Evolutionary conservation across 805 yeast species (phyloP).

Genomic region (Wickerhamiella domercqiae): DNA sequence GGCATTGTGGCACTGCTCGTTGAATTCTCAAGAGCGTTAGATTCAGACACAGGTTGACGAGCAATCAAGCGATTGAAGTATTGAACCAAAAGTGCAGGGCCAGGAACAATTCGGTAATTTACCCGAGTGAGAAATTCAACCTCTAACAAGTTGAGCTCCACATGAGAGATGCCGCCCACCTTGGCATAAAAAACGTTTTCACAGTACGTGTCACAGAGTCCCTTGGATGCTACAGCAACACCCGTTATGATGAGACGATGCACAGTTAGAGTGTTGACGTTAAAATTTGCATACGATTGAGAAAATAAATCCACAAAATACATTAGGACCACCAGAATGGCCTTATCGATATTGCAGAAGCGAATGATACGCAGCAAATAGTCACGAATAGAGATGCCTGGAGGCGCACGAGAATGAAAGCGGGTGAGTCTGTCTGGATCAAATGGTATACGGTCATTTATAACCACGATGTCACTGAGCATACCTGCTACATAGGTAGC

Average conservation of each 20-base stretch:
- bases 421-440: slow-evolving; percentile 44
- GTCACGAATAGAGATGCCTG: slow-evolving; percentile 64
- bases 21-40: not conserved
- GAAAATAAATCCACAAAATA: slow-evolving; percentile 81
- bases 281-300: slow-evolving; percentile 61
- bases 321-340: slow-evolving; percentile 66
- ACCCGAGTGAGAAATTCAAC: slow-evolving; percentile 73
- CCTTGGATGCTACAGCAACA: slow-evolving; percentile 74
- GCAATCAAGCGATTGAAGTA: slow-evolving; percentile 24
- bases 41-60: slow-evolving; percentile 10
- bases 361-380: slow-evolving; percentile 64
- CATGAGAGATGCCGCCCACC: slow-evolving; percentile 56
- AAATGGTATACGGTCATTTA: slow-evolving; percentile 46
- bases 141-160: slow-evolving; percentile 75
- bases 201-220: slow-evolving; percentile 67
- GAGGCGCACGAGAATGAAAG: slow-evolving; percentile 89
- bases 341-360: slow-evolving; percentile 73
- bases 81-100: slow-evolving; percentile 19
- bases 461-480: slow-evolving; percentile 55
- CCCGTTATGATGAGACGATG: slow-evolving; percentile 84
- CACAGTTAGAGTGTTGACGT: slow-evolving; percentile 79
- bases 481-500: slow-evolving; percentile 61
- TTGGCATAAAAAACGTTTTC: slow-evolving; percentile 88
- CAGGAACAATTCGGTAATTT: slow-evolving; percentile 60
- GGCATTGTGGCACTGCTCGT: no score